Percentiles rank a stretch among this genome's conserved stretches.
phyloP scores from a whole-genome alignment of 2,329 filamentous ascomycete species.

The Fusarium subtropicale region DNA sequence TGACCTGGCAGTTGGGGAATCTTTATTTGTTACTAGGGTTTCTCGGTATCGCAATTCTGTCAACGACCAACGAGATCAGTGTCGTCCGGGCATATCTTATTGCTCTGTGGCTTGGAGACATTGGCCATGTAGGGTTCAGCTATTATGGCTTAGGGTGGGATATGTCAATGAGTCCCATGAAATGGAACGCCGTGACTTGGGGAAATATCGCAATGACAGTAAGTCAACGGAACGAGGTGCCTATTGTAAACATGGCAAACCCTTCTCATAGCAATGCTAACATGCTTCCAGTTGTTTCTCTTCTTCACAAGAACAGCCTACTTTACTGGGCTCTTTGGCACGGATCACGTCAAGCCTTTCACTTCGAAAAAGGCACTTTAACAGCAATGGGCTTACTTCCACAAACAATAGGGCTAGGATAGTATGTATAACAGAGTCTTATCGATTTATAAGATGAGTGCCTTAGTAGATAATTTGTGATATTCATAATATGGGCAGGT shows the following conservation, averaged over 20 bases:
- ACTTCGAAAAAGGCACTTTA: conserved; percentile 46
- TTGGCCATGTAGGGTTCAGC: conserved; percentile 74
- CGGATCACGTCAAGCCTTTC: conserved; percentile 48
- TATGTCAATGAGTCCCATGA: conserved; percentile 62
- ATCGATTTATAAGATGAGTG: background rate
- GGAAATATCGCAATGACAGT: conserved; percentile 77
- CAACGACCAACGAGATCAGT: conserved; percentile 71
- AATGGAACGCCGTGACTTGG: conserved; percentile 79
- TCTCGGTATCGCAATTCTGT: conserved; percentile 71
- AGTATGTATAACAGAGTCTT: background rate
- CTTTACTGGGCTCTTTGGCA: conserved; percentile 69
- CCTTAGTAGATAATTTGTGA: background rate
- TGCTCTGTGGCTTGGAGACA: conserved; percentile 72
- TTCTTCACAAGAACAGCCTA: conserved; percentile 68
- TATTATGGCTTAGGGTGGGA: conserved; percentile 68
- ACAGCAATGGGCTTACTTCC: background rate
- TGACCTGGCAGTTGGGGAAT: conserved; percentile 77
- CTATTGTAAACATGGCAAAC: background rate
- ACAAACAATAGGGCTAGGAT: background rate
- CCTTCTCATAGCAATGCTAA: background rate
- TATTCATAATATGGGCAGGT: background rate
- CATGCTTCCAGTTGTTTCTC: conserved; percentile 60
- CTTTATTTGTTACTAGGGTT: conserved; percentile 74
- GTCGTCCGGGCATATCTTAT: conserved; percentile 76
- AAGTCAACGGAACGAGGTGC: conserved; percentile 42